Percentiles rank a stretch among this genome's conserved stretches.
Evolutionary conservation across 164 flowering plant species (phyloP).

Genomic region (Stephania japonica): DNA sequence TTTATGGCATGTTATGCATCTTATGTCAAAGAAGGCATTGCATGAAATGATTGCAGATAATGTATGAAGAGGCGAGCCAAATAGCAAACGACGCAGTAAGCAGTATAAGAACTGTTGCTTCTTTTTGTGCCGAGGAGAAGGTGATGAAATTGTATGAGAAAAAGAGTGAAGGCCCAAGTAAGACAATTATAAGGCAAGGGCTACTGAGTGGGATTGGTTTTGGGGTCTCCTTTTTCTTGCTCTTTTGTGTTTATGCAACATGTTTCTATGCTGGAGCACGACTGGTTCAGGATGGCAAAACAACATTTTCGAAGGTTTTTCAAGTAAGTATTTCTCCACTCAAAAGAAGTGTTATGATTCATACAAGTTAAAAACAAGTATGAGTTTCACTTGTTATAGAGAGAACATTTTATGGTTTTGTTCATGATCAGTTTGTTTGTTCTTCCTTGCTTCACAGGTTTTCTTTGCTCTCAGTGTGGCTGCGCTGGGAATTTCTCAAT

Average conservation of each 20-base stretch:
- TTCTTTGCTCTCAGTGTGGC: constrained; percentile 48
- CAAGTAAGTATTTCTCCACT: constrained; percentile 16
- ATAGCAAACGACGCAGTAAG: constrained; percentile 27
- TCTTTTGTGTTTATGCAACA: constrained; percentile 20
- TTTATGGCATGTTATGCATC: not conserved
- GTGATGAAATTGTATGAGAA: constrained; percentile 23
- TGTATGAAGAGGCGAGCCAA: constrained; percentile 29
- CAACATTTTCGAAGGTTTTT: constrained; percentile 19
- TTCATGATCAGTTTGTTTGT: not conserved
- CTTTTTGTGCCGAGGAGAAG: constrained; percentile 27
- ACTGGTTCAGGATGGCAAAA: constrained; percentile 23
- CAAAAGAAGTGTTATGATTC: not conserved
- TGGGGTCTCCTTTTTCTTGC: constrained; percentile 19
- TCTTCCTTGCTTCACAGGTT: constrained; percentile 26
- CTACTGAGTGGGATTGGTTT: constrained; percentile 24
- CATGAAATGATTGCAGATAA: constrained; percentile 9
- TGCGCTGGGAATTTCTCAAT: constrained; percentile 38
- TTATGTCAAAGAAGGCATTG: not conserved
- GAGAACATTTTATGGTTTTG: not conserved
- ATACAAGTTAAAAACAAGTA: not conserved
- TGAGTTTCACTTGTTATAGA: not conserved
- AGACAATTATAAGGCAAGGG: constrained; percentile 21
- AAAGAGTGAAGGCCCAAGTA: constrained; percentile 24
- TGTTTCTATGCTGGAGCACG: constrained; percentile 28
- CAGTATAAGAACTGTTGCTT: constrained; percentile 25